phyloP scores from a whole-genome alignment of 345 rosid genomes.

The Bruguiera sexangula region DNA sequence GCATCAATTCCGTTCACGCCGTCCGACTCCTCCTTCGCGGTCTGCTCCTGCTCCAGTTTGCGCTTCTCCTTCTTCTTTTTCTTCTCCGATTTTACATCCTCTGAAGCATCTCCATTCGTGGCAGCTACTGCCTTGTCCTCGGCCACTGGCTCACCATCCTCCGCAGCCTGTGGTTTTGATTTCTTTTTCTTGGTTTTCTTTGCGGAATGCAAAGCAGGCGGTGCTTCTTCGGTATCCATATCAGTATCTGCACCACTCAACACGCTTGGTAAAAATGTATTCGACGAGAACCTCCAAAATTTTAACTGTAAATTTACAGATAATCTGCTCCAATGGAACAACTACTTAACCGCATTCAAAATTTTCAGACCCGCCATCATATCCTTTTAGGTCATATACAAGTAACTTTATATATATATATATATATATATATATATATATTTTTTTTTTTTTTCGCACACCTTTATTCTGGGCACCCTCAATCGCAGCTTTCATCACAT shows the following conservation, averaged over 20 bases:
- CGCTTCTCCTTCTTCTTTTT: constrained; percentile 52
- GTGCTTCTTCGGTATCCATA: constrained; percentile 47
- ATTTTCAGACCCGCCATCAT: no score
- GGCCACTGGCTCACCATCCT: constrained; percentile 36
- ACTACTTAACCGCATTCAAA: no score
- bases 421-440: no score
- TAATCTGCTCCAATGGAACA: no score
- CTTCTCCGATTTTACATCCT: constrained; percentile 50
- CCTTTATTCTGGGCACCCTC: constrained; percentile 53
- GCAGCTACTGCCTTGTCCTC: constrained; percentile 28
- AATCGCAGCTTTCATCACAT: constrained; percentile 83
- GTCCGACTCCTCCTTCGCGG: constrained; percentile 16
- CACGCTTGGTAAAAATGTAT: neutral
- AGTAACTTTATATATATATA: neutral
- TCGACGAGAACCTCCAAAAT: neutral
- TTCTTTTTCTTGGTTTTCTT: constrained; percentile 69
- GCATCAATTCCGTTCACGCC: constrained; percentile 9
- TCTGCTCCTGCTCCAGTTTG: constrained; percentile 33
- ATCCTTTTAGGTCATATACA: no score
- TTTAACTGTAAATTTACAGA: neutral
- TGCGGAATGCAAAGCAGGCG: constrained; percentile 37
- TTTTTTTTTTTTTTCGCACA: no score
- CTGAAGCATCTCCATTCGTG: constrained; percentile 35
- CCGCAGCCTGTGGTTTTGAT: constrained; percentile 34
- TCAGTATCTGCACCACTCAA: constrained; percentile 28